Base-by-base conservation (phyloP, 2,329 filamentous ascomycete species). In the Colletotrichum filicis region DNA sequence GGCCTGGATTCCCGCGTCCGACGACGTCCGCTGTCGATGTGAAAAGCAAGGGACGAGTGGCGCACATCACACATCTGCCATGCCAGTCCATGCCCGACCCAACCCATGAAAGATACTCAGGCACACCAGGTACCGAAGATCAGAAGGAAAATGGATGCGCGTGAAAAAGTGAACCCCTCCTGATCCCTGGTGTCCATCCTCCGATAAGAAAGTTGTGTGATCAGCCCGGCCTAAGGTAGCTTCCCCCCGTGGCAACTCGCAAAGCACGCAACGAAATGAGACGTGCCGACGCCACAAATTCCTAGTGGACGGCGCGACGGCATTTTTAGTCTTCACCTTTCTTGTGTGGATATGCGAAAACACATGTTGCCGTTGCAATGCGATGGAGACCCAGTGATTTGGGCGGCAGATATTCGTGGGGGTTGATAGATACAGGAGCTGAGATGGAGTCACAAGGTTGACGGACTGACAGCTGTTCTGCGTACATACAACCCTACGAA, bases 271-370 rank as follows among this genome's bases (percentile, higher is more conserved):
- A 46, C n/a, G 57, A 62, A 73, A 73, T 73, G 11, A 73, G 46
- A 66, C 66, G 71, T 63, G 66, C 42, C 46, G 28, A 37, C 71
- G 71, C 71, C 66, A 66, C 71, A 32, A 65, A 70, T 65, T 73
- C 66, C 71, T 46, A 37, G 24, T 26, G 58, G 62, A 24, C 22
- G 30, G 32, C 55, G 24, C 19, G 35, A 26, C 22, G 30, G 60
- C 16, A 42, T 42, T 53, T 53, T 61, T 63, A 30, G 22, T 11
- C 26, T 7, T 32, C 32, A 5, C 11, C 32, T 63, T 19, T 19
- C 7, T 16, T 5, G 26, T 42, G 42, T 49, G 42, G 42, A 49
- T n/a, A 49, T 4, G 42, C 42, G n/a, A 49, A 49, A 16, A 6
- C 42, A 49, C 16, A 49, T 49, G 42, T 49, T n/a, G 42, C 42